A percentile compares a stretch with the other conserved stretches of the same genome.
These are phyloP conservation scores for Metschnikowia continentalis DNA, from an alignment of 805 yeast species.

Conservation along the genomic window DNA sequence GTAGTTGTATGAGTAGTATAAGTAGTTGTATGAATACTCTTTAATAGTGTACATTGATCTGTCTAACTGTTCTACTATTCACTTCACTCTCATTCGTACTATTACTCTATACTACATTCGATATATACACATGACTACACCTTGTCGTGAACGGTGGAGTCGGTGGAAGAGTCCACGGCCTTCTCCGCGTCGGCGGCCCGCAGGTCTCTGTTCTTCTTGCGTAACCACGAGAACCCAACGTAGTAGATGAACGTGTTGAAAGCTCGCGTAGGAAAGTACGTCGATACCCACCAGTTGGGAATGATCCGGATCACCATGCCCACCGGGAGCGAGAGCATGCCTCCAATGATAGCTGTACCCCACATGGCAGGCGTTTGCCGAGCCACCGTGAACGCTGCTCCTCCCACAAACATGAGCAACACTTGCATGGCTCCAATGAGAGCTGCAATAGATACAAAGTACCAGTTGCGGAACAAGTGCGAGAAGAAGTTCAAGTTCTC, in stretches of 20 bases:
- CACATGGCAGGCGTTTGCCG: conserved; percentile 83
- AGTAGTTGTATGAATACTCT: too few species aligned
- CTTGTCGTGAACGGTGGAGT: background rate
- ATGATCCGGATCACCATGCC: conserved; percentile 73
- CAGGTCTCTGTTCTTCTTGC: conserved; percentile 22
- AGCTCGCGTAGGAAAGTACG: conserved; percentile 58
- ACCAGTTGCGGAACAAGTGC: conserved; percentile 77
- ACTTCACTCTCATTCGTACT: too few species aligned
- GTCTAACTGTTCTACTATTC: too few species aligned
- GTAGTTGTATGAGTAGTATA: too few species aligned
- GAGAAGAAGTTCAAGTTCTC: conserved; percentile 78
- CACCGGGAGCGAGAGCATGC: conserved; percentile 73
- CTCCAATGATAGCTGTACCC: conserved; percentile 83
- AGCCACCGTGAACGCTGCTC: conserved; percentile 84
- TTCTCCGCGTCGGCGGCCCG: conserved; percentile 18
- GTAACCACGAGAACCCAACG: conserved; percentile 34
- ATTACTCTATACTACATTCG: too few species aligned
- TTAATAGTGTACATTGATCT: too few species aligned
- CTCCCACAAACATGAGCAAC: conserved; percentile 93
- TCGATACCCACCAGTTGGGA: conserved; percentile 75
- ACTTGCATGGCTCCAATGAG: conserved; percentile 83
- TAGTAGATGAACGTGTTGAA: conserved; percentile 38
- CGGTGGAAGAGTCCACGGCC: conserved; percentile 3
- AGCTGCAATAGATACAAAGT: conserved; percentile 66
- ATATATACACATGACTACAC: background rate